phyloP scores from a whole-genome alignment of 2,329 filamentous ascomycete species.

The Cladosporium velox region DNA sequence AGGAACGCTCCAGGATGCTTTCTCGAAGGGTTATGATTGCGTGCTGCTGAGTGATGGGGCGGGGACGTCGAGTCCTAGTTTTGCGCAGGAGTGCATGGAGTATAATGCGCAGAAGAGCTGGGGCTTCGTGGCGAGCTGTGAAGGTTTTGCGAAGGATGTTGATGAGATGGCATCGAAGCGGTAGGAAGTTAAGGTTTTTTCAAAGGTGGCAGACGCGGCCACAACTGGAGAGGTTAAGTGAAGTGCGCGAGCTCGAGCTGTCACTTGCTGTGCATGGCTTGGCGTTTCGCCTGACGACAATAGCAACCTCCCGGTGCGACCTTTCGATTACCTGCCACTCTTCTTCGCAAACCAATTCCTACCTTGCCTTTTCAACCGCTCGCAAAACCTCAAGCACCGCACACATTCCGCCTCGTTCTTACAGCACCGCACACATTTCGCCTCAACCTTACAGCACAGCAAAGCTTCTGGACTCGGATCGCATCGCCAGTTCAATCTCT shows the following conservation, averaged over 20 bases:
- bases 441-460: not conserved
- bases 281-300: not conserved
- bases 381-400: not conserved
- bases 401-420: not conserved
- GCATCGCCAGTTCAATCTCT: not conserved
- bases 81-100: constrained; percentile 40
- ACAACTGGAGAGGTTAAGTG: not conserved
- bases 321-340: not conserved
- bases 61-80: constrained; percentile 52
- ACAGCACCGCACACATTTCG: not conserved
- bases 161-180: not conserved
- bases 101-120: constrained; percentile 40
- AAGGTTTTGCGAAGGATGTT: constrained; percentile 35
- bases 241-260: not conserved
- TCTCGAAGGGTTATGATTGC: constrained; percentile 58
- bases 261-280: not conserved
- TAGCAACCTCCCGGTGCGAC: not conserved
- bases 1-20: constrained; percentile 58
- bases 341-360: not conserved
- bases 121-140: constrained; percentile 37
- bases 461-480: not conserved
- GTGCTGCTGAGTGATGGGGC: constrained; percentile 58
- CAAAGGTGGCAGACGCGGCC: no score
- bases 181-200: no score
- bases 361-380: not conserved